Evolutionary conservation across 495 filamentous ascomycete species (phyloP).

Genomic region (Friedmanniomyces simplex): DNA sequence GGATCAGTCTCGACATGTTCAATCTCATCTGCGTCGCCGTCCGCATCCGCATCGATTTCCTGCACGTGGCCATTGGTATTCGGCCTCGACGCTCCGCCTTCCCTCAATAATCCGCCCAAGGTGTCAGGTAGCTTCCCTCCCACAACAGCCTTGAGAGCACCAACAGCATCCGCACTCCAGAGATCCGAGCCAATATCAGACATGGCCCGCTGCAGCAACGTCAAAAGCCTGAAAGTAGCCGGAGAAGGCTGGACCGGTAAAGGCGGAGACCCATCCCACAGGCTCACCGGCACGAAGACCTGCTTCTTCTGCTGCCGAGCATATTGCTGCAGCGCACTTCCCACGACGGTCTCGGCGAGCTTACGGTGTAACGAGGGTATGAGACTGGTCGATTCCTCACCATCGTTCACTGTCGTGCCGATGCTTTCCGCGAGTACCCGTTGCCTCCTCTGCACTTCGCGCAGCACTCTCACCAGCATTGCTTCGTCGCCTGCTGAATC

Average conservation of each 20-base stretch:
- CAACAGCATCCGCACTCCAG: constrained; percentile 66
- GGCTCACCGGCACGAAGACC: background rate
- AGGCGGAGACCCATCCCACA: constrained; percentile 71
- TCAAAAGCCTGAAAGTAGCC: constrained; percentile 61
- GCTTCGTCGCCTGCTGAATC: constrained; percentile 37
- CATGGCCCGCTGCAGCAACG: constrained; percentile 57
- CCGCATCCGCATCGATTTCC: background rate
- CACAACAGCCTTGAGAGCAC: constrained; percentile 44
- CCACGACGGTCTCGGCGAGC: constrained; percentile 8
- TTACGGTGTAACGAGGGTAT: constrained; percentile 16
- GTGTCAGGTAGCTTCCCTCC: constrained; percentile 19
- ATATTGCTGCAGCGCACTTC: background rate
- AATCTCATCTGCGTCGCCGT: background rate
- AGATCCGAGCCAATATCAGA: constrained; percentile 59
- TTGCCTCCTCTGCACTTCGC: constrained; percentile 59
- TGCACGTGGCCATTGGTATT: background rate
- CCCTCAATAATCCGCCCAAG: constrained; percentile 18
- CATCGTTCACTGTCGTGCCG: background rate
- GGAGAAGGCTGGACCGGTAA: constrained; percentile 77
- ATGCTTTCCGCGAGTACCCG: constrained; percentile 33
- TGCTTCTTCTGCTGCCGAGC: background rate
- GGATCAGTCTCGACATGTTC: background rate
- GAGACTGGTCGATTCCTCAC: background rate
- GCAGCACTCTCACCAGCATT: constrained; percentile 65
- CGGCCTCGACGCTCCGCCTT: constrained; percentile 17